These are phyloP conservation scores for Tolypocladium sp. DNA, from an alignment of 2,329 filamentous ascomycete genomes.

Conservation along the genomic window DNA sequence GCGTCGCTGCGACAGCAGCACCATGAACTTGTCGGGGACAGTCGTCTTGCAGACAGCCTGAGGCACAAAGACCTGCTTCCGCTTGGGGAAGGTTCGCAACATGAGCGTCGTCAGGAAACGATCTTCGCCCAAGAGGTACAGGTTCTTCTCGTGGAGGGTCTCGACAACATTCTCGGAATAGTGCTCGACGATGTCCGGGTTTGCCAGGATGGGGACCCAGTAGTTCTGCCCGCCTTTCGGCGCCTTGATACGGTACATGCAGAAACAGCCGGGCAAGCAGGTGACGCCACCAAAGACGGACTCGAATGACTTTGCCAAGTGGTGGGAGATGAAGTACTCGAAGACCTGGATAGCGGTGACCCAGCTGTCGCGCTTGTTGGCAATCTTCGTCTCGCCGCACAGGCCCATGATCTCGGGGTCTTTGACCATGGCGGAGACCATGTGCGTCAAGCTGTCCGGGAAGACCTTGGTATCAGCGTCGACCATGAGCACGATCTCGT, in stretches of 20 bases:
- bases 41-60: constrained; percentile 99
- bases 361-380: constrained; percentile 92
- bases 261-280: constrained; percentile 97
- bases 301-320: constrained; percentile 93
- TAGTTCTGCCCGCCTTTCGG: constrained; percentile 98
- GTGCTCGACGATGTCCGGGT: constrained; percentile 97
- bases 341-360: constrained; percentile 98
- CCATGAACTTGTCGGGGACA: constrained; percentile 85
- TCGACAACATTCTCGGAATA: constrained; percentile 99
- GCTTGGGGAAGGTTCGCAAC: constrained; percentile 97
- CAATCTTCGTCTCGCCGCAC: constrained; percentile 98
- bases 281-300: constrained; percentile 98
- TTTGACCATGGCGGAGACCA: constrained; percentile 98
- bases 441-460: constrained; percentile 95
- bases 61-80: constrained; percentile 96
- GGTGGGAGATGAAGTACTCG: constrained; percentile 98
- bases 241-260: constrained; percentile 99
- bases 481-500: constrained; percentile 97
- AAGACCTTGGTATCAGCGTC: constrained; percentile 99
- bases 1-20: constrained; percentile 86
- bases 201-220: constrained; percentile 97
- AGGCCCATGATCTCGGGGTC: constrained; percentile 99
- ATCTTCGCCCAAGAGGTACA: constrained; percentile 86
- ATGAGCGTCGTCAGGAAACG: constrained; percentile 94
- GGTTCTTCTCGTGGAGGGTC: constrained; percentile 94